Evolutionary conservation across 148 eudicot species (phyloP), one percentile per base, ranked within the genome.

Genomic region (Bassia scoparia): DNA sequence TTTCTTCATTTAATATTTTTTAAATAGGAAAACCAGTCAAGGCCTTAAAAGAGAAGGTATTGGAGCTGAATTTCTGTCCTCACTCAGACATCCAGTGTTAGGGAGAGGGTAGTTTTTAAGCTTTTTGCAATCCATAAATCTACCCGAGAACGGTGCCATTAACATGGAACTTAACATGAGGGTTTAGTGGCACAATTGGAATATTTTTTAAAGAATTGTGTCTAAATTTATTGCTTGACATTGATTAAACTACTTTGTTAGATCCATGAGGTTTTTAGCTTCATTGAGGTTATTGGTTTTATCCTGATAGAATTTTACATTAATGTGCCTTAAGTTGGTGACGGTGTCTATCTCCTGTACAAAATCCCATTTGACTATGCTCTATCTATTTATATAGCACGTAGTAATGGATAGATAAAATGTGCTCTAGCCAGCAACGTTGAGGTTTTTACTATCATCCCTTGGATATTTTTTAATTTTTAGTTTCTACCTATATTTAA

Each of bases 1-100:
- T 68, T 37, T n/a, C n/a, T n/a, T n/a, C n/a, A n/a, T n/a, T n/a
- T n/a, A n/a, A n/a, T n/a, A n/a, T n/a, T n/a, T n/a, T n/a, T 38
- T 24, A 72, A n/a, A n/a, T 49, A 93, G 98, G 98, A 93, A 87
- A 93, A 93, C 81, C 98, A 93, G 98, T 93, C 71, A 82, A 55
- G 80, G 87, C 89, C 53, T 74, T 93, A 78, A 93, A 89, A 81
- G 87, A 81, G 71, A 89, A 86, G 85, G 95, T 35, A 84, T 93
- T 72, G 88, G 91, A 72, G 98, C 97, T 74, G 98, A 90, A 79
- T 90, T 81, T 86, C 75, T 93, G 21, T 93, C 97, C 71, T 93
- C 98, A 67, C 89, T 78, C 98, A 86, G 72, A 83, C 91, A 30
- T 75, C 85, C 20, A 84, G 85, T 86, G 95, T 80, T 35, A 90